phyloP scores from a whole-genome alignment of 257 asterid genomes.

The Capsicum chinense region DNA sequence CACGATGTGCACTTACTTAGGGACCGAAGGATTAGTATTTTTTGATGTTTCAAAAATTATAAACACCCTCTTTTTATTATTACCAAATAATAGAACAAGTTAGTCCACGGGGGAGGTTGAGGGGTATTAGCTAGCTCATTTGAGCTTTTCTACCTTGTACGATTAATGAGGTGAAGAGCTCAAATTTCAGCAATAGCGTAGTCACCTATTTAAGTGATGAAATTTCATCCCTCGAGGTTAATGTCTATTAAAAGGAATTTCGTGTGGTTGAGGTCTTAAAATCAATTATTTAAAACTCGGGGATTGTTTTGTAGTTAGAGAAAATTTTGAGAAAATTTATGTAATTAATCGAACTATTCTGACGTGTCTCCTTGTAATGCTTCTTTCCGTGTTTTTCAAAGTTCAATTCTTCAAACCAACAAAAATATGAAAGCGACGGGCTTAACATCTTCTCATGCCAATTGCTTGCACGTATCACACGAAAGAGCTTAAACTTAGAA shows the following conservation, averaged over 20 bases:
- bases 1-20: too few species aligned
- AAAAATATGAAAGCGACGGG: background rate
- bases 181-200: too few species aligned
- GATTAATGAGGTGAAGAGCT: too few species aligned
- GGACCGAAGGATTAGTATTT: background rate
- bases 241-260: background rate
- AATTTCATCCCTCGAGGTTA: too few species aligned
- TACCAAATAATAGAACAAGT: too few species aligned
- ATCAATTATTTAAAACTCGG: background rate
- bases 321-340: background rate
- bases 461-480: constrained; percentile 16
- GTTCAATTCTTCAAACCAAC: constrained; percentile 3
- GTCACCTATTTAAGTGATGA: too few species aligned
- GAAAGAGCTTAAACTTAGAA: background rate
- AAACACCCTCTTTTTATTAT: too few species aligned
- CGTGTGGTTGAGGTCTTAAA: background rate
- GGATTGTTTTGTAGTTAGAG: background rate
- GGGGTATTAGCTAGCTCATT: too few species aligned
- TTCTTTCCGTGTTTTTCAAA: background rate
- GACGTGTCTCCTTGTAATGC: background rate
- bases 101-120: too few species aligned
- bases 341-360: background rate
- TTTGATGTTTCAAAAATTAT: background rate
- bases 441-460: background rate
- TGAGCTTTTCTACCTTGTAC: too few species aligned